Base-by-base conservation (phyloP, 108 stramenopile genomes). In the Nannochloropsis gaditana region DNA sequence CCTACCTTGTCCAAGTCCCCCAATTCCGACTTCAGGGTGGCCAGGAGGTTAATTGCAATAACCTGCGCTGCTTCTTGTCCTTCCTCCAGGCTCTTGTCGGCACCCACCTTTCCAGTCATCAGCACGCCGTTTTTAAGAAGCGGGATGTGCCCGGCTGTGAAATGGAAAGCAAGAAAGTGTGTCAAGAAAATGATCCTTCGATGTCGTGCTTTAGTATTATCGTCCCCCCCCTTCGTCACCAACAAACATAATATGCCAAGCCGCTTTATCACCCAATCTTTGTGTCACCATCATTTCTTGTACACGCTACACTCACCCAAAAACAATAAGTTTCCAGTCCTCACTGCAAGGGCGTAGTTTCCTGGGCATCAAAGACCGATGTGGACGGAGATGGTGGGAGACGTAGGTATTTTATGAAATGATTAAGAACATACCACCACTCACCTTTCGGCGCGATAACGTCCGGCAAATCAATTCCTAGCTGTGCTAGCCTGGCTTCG, bases 1-100 rank as follows among this genome's bases (percentile, higher is more conserved):
- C 83, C 82, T 41, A 92, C 89, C 11, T 85, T 85, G 83, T 92
- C 92, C 17, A 91, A 81, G 73, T 91, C 89, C 9, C 91, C 91
- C 10, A 86, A 42, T 5, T 10, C 84, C n/a, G 10, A 41, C 43
- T 79, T 59, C 59, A 84, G 9, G 10, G 84, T 84, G 17, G 50
- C 42, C 4, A 59, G 17, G 11, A 84, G 5, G 80, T 79, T 84
- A 11, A 84, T 45, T 10, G 59, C 84, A 84, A 79, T 79, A 43
- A 43, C 9, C 11, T 43, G 15, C 11, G 84, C 84, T 11, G 84
- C 84, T 15, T 59, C 45, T 43, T 84, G 43, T 17, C 84, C 84
- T 43, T 84, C 19, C 80, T 84, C 79, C 21, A 84, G 42, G 5
- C 59, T 84, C 43, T 79, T 79, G 21, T 84, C 50, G 59, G 17